A percentile compares a stretch with the other conserved stretches of the same genome.
Evolutionary conservation across 768 basidiomycete species (phyloP).

Genomic region (Termitomyces heimii): DNA sequence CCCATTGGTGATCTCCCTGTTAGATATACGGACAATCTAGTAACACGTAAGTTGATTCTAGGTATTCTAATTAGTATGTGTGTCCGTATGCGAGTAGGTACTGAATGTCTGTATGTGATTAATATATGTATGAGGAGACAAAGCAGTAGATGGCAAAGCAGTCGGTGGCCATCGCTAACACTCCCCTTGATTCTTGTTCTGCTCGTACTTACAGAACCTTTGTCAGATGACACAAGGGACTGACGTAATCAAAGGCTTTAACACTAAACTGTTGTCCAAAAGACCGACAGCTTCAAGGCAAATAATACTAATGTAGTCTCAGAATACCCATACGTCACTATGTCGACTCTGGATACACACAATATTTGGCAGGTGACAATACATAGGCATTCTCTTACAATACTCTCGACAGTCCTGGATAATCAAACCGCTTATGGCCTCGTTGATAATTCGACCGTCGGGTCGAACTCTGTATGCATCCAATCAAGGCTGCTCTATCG

Average conservation of each 20-base stretch:
- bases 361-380: conserved; percentile 33
- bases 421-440: conserved; percentile 37
- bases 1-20: too few relatives aligned
- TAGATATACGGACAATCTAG: too few relatives aligned
- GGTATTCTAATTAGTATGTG: too few relatives aligned
- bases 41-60: too few relatives aligned
- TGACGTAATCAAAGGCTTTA: background rate
- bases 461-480: conserved; percentile 21
- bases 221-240: background rate
- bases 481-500: background rate
- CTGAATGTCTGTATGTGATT: too few relatives aligned
- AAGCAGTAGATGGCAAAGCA: too few relatives aligned
- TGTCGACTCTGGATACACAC: background rate
- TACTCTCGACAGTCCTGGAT: conserved; percentile 31
- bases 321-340: background rate
- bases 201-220: background rate
- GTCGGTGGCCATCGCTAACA: too few relatives aligned
- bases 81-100: too few relatives aligned
- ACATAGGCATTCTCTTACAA: conserved; percentile 41
- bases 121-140: too few relatives aligned
- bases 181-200: background rate
- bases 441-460: conserved; percentile 42
- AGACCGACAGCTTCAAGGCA: background rate
- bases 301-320: background rate
- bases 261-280: too few relatives aligned